Base-by-base conservation (phyloP, 2,329 filamentous ascomycete species). In the Phialocephala subalpina region DNA sequence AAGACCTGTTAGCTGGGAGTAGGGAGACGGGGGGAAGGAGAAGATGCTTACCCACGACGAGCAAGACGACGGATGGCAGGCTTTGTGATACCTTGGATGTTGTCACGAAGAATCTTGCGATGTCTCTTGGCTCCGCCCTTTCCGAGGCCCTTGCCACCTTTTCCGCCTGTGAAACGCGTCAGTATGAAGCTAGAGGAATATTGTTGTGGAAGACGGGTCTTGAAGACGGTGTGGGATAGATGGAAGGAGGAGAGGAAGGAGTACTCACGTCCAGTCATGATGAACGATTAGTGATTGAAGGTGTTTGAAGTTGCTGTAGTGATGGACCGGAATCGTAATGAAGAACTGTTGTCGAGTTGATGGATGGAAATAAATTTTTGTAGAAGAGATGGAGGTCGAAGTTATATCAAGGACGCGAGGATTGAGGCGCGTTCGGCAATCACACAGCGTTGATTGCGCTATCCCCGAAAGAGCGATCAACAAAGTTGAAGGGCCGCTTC, bases 21-120 rank as follows among this genome's bases (percentile, higher is more conserved):
- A 20, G 16, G 25, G 14, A 29, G 2, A 36, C 20, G 38, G 1
- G 25, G 25, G 20, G 16, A 16, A 20, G n/a, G n/a, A n/a, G 16
- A 47, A 18, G 36, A 42, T 59, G 45, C 58, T 49, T 60, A 60
- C 22, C 45, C 42, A 53, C 94, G 94, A 85, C 94, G 94, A 73
- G 94, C 94, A 81, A 97, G 94, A 97, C 94, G 94, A 79, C 94
- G 92, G 84, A 97, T 97, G 78, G 94, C 94, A 77, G 94, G 94
- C 92, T 97, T 97, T 80, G 94, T 97, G 81, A 97, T 97, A 85
- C 94, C 94, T 87, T 97, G 94, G 80, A 97, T 97, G 92, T 97
- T 97, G 92, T 97, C 94, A 84, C 94, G 94, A 83, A 97, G 89
- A 87, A 97, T 97, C 92, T 97, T 97, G 80, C 95, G 91, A 86